Base-by-base conservation (phyloP, 2,329 filamentous ascomycete genomes). In the Colletotrichum kahawae region DNA sequence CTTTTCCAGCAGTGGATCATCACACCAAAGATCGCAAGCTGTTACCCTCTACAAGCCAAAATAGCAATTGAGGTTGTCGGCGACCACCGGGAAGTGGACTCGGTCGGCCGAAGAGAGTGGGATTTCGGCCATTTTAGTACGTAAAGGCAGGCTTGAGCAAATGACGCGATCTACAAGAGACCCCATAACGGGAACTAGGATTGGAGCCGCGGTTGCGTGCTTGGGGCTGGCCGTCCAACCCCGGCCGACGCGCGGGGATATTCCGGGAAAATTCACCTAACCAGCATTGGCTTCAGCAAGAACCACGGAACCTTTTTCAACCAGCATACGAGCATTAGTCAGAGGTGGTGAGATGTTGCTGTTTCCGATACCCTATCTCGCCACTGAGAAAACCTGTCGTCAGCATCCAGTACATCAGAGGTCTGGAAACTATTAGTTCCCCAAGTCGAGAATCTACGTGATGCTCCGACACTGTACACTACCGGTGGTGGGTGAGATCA, bases 91-190 rank as follows among this genome's bases (percentile, higher is more conserved):
- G 14, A 31, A n/a, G 33, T 64, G 34, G 13, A 6, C 14, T 48
- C 14, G 1, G 29, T 29, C 7, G 21, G 16, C n/a, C 29, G 7
- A 59, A 56, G 34, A 56, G 7, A 9, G 9, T 10, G 24, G 5
- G 33, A 21, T 24, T 29, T 18, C 34, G 13, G 27, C 13, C 8
- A 62, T 59, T 33, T n/a, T n/a, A 34, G 16, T 70, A 74, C 71
- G 48, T 73, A 70, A 74, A 21, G 34, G 12, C 4, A 27, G n/a
- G 3, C 36, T 36, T 4, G 27, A 31, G 16, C 13, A 8, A 29
- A 74, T 74, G 71, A 59, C 34, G 71, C 57, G 60, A 74, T 74
- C 21, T 16, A 16, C 43, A n/a, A 21, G n/a, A 21, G 43, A 29
- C 57, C 48, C 71, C 57, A n/a, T 34, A 4, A 27, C 66, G 48